Evolutionary conservation across 2,329 filamentous ascomycete species (phyloP), one percentile per base, ranked within the genome.

Genomic region (Diaporthe citrichinensis): DNA sequence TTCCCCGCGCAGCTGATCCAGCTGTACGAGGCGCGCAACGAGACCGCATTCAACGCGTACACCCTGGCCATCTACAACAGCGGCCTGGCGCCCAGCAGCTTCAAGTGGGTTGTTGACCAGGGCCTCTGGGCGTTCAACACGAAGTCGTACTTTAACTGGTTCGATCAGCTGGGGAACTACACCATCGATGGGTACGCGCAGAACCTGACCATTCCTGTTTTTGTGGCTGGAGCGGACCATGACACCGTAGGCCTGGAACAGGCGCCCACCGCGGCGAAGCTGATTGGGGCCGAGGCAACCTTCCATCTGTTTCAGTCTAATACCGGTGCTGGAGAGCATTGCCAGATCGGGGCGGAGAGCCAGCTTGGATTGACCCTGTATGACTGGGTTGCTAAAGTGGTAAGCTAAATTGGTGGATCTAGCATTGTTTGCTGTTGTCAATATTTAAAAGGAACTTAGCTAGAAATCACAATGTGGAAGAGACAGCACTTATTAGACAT

Each of bases 121-220:
- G 83, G 83, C 6, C 72, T 84, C 2, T 85, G 82, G 82, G 78
- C 81, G 4, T 84, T 84, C 76, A 77, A 81, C n/a, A 68, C 62
- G 1, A 79, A 78, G 9, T 72, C 78, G 25, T 82, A 79, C 65
- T 84, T 77, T 73, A 79, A 82, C 73, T 79, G 75, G 77, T 76
- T 79, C 34, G 74, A 57, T 12, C 68, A 74, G 46, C 61, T 80
- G 7, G 76, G 76, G 0, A 71, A 57, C 14, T 76, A 76, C 76
- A 77, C 67, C 25, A 77, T 79, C 58, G 76, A 69, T 17, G 77
- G 75, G 10, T 41, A 77, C 15, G 69, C 79, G 4, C 72, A 59
- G 41, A 78, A 78, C 68, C 65, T 80, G 17, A 76, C 74, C 2
- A 68, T 62, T 15, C 79, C 79, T 7, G 76, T 79, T 15, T 79